phyloP scores from a whole-genome alignment of 192 early-diverging fungal genomes.

The Gryganskiella cystojenkinii region DNA sequence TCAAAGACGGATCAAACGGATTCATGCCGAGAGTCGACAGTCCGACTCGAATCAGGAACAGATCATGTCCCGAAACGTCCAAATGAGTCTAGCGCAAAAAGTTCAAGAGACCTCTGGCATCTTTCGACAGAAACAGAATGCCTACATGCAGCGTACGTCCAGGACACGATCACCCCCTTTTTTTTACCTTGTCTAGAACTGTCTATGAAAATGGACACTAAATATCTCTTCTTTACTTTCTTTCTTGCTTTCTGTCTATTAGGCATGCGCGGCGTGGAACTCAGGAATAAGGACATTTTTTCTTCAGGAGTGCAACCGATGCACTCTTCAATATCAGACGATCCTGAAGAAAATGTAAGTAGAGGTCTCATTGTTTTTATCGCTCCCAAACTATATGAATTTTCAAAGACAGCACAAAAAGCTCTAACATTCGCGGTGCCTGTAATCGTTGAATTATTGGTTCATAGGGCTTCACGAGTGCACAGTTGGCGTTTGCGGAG shows the following conservation, averaged over 20 bases:
- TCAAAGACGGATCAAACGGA: constrained; percentile 82
- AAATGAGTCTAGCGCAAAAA: constrained; percentile 87
- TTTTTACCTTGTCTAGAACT: background rate
- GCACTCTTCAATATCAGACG: constrained; percentile 39
- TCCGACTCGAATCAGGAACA: constrained; percentile 69
- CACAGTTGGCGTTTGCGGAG: constrained; percentile 81
- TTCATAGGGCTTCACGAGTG: constrained; percentile 84
- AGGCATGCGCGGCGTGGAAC: constrained; percentile 48
- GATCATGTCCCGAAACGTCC: constrained; percentile 85
- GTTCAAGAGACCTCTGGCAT: constrained; percentile 84
- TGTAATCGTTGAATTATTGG: background rate
- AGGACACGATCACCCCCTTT: background rate
- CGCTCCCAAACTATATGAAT: too few relatives aligned
- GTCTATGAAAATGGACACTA: background rate
- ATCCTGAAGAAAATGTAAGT: constrained; percentile 34
- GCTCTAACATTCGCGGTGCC: too few relatives aligned
- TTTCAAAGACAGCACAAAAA: too few relatives aligned
- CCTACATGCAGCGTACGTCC: constrained; percentile 84
- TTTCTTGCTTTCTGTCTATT: background rate
- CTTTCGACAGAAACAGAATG: constrained; percentile 91
- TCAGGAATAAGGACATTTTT: constrained; percentile 48
- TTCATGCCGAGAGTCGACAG: constrained; percentile 63
- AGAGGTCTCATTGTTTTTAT: too few relatives aligned
- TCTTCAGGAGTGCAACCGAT: constrained; percentile 34
- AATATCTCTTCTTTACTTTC: background rate